A percentile compares a stretch with the other conserved stretches of the same genome.
phyloP scores from a whole-genome alignment of 2,329 filamentous ascomycete genomes.

The Torrubiella hemipterigena region DNA sequence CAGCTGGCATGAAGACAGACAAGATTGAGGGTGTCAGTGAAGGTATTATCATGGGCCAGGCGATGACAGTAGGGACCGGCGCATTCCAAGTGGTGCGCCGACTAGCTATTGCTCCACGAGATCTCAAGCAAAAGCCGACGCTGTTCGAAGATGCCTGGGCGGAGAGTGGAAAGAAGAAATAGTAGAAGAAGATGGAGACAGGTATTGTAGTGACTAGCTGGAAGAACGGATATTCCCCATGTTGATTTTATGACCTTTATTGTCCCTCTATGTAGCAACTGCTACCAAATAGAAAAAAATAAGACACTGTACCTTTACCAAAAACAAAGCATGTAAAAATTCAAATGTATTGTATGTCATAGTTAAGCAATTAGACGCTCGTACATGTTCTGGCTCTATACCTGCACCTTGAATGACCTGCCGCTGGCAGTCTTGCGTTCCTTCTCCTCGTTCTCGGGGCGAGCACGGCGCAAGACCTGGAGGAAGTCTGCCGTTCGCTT shows the following conservation, averaged over 20 bases:
- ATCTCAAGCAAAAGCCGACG: constrained; percentile 48
- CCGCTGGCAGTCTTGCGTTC: constrained; percentile 97
- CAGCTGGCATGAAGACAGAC: constrained; percentile 83
- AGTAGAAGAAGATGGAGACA: too few relatives aligned
- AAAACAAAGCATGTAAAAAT: too few relatives aligned
- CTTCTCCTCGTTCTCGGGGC: constrained; percentile 92
- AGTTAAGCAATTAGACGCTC: background rate
- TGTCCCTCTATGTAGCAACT: too few relatives aligned
- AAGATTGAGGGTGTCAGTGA: constrained; percentile 87
- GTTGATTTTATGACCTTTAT: too few relatives aligned
- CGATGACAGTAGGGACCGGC: constrained; percentile 81
- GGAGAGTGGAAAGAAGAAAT: too few relatives aligned
- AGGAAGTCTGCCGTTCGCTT: constrained; percentile 96
- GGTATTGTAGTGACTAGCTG: constrained; percentile 7
- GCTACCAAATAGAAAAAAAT: too few relatives aligned
- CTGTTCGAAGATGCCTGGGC: constrained; percentile 64
- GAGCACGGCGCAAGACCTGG: constrained; percentile 91
- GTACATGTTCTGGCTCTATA: constrained; percentile 14
- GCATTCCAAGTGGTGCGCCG: constrained; percentile 79
- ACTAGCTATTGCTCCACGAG: constrained; percentile 51
- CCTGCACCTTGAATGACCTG: constrained; percentile 65
- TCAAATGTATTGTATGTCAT: too few relatives aligned
- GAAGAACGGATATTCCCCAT: too few relatives aligned
- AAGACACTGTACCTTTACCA: too few relatives aligned
- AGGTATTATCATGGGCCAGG: constrained; percentile 97